Base-by-base conservation (phyloP, 2,329 filamentous ascomycete species). In the Triangularia verruculosa region DNA sequence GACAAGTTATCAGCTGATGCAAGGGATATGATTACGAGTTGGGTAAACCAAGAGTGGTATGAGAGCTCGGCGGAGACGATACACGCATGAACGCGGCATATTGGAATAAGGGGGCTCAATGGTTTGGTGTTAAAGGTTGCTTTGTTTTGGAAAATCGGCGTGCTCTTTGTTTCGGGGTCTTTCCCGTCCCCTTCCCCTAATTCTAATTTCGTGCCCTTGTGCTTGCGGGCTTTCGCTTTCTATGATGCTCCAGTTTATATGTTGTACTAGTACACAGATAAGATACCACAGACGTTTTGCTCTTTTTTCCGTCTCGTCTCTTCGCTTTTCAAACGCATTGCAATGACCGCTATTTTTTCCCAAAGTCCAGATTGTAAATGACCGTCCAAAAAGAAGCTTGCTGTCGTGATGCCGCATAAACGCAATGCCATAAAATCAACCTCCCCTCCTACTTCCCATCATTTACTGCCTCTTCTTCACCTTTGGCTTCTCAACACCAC, bases 21-120 rank as follows among this genome's bases (percentile, higher is more conserved):
- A 4, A 86, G 85, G 66, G 82, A 84, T 65, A 75, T 89, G 71
- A 84, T 95, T 59, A 82, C 84, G 4, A 77, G 79, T 43, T 94
- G 91, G 90, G 76, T 83, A 4, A 78, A 78, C 54, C 86, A 85
- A 57, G 82, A 85, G 3, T 92, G 89, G 89, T 91, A 91, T 66
- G 81, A 87, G 72, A 78, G 77, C 54, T 71, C 73, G 3, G 75
- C 78, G 61, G 75, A 74, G 62, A 61, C 62, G 43, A 66, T 70
- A n/a, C 64, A 58, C 7, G n/a, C 64, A 51, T 68, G 56, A 64
- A 4, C 55, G 27, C 28, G 57, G 47, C 39, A 58, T 60, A 57
- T 59, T 51, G 17, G 25, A 17, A 9, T 4, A 39, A n/a, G 17
- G 51, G 24, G 39, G 39, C 6, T 20, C n/a, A 47, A 20, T 20